Base-by-base conservation (phyloP, 805 yeast species). In the Candida bentonensis region DNA sequence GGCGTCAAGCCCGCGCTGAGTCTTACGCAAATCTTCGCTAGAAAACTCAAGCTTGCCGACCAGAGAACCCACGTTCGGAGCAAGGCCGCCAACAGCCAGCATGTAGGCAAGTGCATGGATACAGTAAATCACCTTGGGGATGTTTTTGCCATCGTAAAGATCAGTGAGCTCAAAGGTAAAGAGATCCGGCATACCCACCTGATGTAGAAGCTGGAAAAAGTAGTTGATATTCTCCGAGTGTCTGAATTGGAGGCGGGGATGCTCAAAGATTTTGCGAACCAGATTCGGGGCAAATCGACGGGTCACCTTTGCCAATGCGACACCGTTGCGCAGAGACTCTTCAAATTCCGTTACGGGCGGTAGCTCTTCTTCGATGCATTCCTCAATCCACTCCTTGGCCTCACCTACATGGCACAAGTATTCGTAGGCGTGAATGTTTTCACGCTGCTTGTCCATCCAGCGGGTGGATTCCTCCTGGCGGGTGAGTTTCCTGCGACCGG, bases 61-160 rank as follows among this genome's bases (percentile, higher is more conserved):
- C 26, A 84, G 61, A 49, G 76, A 73, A 26, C 69, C 71, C 56
- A 89, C 72, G 3, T 67, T 63, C 1, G 88, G 84, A 21, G 79
- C 78, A 17, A 64, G 63, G 22, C 73, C 71, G 22, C 75, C 67
- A 43, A 66, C 67, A 20, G 79, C 71, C 45, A 92, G 68, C 58
- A 85, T 75, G 52, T 75, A 84, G 42, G 87, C 78, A 50, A 89
- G 64, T 2, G 96, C 96, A 64, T 89, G 96, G 28, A 92, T 63
- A 53, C 96, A 88, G 62, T 86, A 87, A 58, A 92, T 82, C 22
- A 92, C 97, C 57, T 85, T 88, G 15, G 97, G 97, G 20, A 88
- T 74, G 57, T 89, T 83, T 55, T 86, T 88, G 56, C 81, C 80
- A 57, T 92, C 96, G 62, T 87, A 92, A 28, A 92, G 68, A 61